Conservation (phyloP, 257 asterid genomes). For the Plantago major region DNA sequence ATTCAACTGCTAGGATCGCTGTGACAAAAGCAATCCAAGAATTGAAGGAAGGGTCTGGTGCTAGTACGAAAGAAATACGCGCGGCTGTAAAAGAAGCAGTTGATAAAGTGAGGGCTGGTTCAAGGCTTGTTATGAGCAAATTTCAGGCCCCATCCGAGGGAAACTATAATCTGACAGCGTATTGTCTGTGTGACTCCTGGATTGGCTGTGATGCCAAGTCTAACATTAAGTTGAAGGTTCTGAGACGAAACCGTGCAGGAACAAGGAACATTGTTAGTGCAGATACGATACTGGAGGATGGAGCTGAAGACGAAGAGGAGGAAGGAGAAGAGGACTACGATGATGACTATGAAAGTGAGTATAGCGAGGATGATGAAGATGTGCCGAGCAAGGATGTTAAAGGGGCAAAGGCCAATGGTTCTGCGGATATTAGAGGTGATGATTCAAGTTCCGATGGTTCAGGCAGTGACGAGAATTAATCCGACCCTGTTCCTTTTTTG, state of each 20-base stretch:
- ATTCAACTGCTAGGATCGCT: constrained; percentile 69
- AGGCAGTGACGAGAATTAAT: constrained; percentile 48
- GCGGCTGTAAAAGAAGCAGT: constrained; percentile 76
- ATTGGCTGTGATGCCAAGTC: constrained; percentile 87
- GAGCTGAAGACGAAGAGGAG: constrained; percentile 82
- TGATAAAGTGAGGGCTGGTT: constrained; percentile 47
- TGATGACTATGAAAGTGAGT: constrained; percentile 92
- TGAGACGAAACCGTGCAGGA: constrained; percentile 65
- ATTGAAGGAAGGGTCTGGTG: constrained; percentile 84
- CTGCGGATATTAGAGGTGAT: constrained; percentile 31
- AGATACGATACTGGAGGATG: constrained; percentile 74
- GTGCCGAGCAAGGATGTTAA: constrained; percentile 39
- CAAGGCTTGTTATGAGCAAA: constrained; percentile 61
- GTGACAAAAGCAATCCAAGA: constrained; percentile 95
- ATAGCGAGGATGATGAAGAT: constrained; percentile 90
- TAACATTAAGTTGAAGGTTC: constrained; percentile 57
- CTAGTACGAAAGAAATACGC: constrained; percentile 62
- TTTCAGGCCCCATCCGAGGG: constrained; percentile 93
- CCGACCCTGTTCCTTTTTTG: no score
- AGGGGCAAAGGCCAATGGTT: constrained; percentile 50
- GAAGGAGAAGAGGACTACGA: constrained; percentile 85
- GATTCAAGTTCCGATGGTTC: constrained; percentile 62
- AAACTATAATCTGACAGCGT: constrained; percentile 61
- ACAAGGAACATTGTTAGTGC: constrained; percentile 27
- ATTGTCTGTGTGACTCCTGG: constrained; percentile 89